Conservation (phyloP, 78 protist genomes). For the Dictyostelium intermedium region DNA sequence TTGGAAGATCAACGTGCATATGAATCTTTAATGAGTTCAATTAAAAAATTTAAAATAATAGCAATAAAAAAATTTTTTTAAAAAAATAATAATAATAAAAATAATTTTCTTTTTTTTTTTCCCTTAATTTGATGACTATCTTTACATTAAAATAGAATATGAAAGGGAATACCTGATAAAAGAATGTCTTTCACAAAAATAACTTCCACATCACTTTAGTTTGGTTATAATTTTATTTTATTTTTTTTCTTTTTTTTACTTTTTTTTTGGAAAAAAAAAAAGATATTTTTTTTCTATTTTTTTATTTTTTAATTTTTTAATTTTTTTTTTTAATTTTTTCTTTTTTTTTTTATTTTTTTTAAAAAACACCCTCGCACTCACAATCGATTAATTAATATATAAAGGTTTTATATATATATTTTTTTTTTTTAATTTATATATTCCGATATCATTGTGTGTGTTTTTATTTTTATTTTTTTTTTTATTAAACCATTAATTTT, state of each 20-base stretch:
- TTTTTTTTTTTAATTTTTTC: background rate
- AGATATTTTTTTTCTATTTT: background rate
- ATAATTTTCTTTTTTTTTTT: background rate
- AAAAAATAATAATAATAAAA: background rate
- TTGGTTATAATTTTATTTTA: background rate
- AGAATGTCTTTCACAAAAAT: background rate
- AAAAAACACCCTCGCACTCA: background rate
- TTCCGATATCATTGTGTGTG: background rate
- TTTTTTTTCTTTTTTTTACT: too few species aligned
- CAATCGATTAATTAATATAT: background rate
- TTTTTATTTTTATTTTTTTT: background rate
- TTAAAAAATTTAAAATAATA: slow-evolving; percentile 1
- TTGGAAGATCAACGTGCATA: slow-evolving; percentile 25
- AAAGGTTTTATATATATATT: background rate
- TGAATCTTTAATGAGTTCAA: slow-evolving; percentile 2
- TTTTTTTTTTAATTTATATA: background rate
- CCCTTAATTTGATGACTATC: too few species aligned
- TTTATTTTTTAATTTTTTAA: background rate
- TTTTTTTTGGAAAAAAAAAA: too few species aligned
- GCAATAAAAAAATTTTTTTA: background rate
- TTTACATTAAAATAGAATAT: too few species aligned
- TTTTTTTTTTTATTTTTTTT: background rate
- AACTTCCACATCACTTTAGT: background rate
- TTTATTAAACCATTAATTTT: background rate
- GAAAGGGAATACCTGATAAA: too few species aligned